Evolutionary conservation across 768 basidiomycete genomes (phyloP).

Genomic region (Calocybe indica): DNA sequence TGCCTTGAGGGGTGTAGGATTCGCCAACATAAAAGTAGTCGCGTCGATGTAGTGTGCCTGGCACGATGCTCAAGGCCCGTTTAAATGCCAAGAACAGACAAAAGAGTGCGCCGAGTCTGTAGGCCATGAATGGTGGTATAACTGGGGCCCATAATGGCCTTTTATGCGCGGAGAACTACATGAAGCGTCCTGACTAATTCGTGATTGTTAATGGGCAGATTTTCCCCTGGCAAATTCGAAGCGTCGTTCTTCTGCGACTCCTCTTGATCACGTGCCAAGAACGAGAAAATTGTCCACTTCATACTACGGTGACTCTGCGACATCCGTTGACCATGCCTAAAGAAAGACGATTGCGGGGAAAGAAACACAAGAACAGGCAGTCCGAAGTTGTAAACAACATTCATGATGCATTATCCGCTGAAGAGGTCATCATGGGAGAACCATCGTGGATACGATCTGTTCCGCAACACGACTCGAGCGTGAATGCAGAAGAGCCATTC

Average conservation of each 20-base stretch:
- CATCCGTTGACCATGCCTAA: slow-evolving; percentile 9
- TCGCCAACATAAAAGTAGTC: slow-evolving; percentile 46
- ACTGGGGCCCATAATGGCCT: no score
- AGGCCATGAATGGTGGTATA: no score
- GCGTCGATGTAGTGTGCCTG: slow-evolving; percentile 36
- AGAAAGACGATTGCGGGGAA: slow-evolving; percentile 14
- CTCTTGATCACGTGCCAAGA: no score
- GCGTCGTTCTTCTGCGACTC: no score
- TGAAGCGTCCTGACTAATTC: no score
- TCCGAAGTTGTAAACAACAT: neutral
- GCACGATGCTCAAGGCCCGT: neutral
- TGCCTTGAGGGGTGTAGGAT: slow-evolving; percentile 26
- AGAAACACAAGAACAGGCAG: slow-evolving; percentile 11
- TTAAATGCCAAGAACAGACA: no score
- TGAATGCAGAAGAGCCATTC: slow-evolving; percentile 72
- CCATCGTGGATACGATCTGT: slow-evolving; percentile 70
- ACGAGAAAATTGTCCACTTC: neutral
- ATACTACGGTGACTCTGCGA: neutral
- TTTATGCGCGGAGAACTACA: no score
- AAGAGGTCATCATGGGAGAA: slow-evolving; percentile 20
- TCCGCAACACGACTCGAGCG: slow-evolving; percentile 25
- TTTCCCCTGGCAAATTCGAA: no score
- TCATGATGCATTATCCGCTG: no score
- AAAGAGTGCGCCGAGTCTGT: no score
- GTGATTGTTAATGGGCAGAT: neutral